Base-by-base conservation (phyloP, 345 rosid species). In the Anastatica hierochuntica region DNA sequence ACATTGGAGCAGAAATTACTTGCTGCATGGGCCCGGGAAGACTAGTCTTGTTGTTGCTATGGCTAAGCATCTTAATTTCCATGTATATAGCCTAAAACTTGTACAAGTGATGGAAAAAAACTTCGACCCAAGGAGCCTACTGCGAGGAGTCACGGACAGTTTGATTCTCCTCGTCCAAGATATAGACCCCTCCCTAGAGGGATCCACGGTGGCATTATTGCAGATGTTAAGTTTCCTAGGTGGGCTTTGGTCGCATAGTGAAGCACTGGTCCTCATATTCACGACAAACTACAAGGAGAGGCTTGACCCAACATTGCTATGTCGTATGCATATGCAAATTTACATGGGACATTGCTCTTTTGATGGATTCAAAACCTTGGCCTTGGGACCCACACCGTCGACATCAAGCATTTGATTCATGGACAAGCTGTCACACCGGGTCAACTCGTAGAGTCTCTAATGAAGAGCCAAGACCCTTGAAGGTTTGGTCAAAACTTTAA, bases 251-350 rank as follows among this genome's bases (percentile, higher is more conserved):
- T 78, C 76, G 5, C 63, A 73, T 30, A 77, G 81, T 1, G 79
- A 79, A 9, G 81, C 77, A 66, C 69, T 76, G 46, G 71, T 86
- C 7, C 74, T 86, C 54, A 70, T 77, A 3, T 86, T 81, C 68
- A 86, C 86, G 1, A 83, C 80, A 31, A 83, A 74, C 47, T 67
- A 70, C 61, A 83, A 68, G 49, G 89, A 87, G 33, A 72, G 48
- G 19, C 43, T 79, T 3, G 94, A 87, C 55, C 74, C 78, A 13
- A 76, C 79, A n/a, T 10, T 87, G 35, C 67, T 79, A 31, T 49
- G 83, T 16, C 76, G 83, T 27, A 79, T 83, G 73, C 81, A 81
- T 49, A 76, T 79, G 74, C 68, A 76, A 43, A 49, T 77, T 44
- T 75, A 77, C 73, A 76, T 79, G 80, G 77, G 80, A 24, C 74